Conservation (phyloP, 2,329 filamentous ascomycete species). For the Kalmusia sp. region DNA sequence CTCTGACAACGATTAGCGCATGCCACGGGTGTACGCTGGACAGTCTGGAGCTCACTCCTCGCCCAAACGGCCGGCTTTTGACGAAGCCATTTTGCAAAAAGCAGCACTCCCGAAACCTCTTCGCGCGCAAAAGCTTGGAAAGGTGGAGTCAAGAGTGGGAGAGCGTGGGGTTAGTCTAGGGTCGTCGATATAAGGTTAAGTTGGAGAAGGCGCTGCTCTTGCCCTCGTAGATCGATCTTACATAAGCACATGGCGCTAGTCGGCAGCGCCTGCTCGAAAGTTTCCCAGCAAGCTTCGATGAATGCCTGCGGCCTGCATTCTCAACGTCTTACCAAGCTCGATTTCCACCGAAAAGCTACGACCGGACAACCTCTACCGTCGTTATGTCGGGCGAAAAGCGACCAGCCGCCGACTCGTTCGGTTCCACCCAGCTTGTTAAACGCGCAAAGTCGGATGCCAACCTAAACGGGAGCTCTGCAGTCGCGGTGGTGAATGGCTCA, state of each 20-base stretch:
- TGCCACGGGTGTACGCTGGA: constrained; percentile 30
- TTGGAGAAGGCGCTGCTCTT: constrained; percentile 15
- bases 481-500: constrained; percentile 64
- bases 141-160: not conserved
- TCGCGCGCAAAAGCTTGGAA: not conserved
- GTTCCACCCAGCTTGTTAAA: constrained; percentile 83
- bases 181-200: constrained; percentile 24
- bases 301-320: not conserved
- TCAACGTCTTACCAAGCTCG: not conserved
- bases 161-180: not conserved
- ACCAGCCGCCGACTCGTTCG: constrained; percentile 83
- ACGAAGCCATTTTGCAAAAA: constrained; percentile 57
- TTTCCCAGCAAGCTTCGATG: constrained; percentile 17
- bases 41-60: constrained; percentile 69
- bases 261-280: constrained; percentile 20
- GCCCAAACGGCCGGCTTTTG: constrained; percentile 72
- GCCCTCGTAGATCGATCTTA: constrained; percentile 18
- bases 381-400: constrained; percentile 91
- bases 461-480: constrained; percentile 59
- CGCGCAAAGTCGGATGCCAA: constrained; percentile 77
- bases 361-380: constrained; percentile 1
- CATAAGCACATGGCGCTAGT: constrained; percentile 14
- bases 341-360: not conserved
- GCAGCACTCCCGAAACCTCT: not conserved
- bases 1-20: constrained; percentile 61